Evolutionary conservation across 768 basidiomycete genomes (phyloP).

Genomic region (Amanita polypyramis): DNA sequence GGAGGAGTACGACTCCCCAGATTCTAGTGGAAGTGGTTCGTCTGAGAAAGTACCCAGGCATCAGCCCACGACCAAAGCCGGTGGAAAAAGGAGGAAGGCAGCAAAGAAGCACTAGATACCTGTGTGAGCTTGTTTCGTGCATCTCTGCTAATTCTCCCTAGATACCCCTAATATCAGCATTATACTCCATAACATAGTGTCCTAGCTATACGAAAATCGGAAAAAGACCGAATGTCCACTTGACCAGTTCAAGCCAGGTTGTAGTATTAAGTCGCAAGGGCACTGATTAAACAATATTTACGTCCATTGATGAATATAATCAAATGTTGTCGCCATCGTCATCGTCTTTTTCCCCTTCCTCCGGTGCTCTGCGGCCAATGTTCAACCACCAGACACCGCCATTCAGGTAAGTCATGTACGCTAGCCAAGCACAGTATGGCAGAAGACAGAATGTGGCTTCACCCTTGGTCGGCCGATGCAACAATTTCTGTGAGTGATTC

Average conservation of each 20-base stretch:
- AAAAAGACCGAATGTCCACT: no score
- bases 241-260: no score
- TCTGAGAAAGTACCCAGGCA: conserved; percentile 19
- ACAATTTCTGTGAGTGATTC: conserved; percentile 26
- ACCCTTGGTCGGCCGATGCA: conserved; percentile 34
- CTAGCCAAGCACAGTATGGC: conserved; percentile 60
- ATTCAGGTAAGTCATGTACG: conserved; percentile 60
- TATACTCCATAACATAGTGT: no score
- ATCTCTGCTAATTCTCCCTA: no score
- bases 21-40: conserved; percentile 32
- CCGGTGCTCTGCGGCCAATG: not conserved
- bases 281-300: not conserved
- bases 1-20: conserved; percentile 30
- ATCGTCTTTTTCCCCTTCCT: not conserved
- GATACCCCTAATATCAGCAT: no score
- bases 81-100: conserved; percentile 55
- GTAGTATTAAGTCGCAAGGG: no score
- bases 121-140: not conserved
- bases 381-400: conserved; percentile 55
- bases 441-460: conserved; percentile 45
- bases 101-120: conserved; percentile 21
- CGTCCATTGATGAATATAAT: not conserved
- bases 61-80: conserved; percentile 39
- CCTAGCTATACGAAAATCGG: no score
- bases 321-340: not conserved